Conservation (phyloP, 192 early-diverging fungal genomes). For the Entrophospora sp. region DNA sequence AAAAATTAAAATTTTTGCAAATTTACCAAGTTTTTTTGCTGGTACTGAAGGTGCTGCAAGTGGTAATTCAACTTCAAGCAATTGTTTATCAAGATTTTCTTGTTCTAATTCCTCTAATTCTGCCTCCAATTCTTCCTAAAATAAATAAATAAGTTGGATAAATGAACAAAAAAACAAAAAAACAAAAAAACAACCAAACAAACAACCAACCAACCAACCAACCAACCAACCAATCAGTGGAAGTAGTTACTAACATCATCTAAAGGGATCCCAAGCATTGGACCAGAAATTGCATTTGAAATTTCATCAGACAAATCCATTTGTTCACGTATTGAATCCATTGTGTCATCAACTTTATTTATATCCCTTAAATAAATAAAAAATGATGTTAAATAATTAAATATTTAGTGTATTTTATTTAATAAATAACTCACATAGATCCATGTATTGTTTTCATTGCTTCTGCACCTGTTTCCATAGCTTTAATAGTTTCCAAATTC, state of each 20-base stretch:
- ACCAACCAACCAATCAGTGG: too few relatives aligned
- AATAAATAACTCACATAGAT: conserved; percentile 49
- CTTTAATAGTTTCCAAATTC: conserved; percentile 90
- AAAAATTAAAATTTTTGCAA: not conserved
- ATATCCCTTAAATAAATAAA: conserved; percentile 56
- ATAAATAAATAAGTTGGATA: not conserved
- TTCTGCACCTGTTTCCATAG: conserved; percentile 84
- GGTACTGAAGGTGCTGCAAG: conserved; percentile 53
- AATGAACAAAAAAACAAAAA: not conserved
- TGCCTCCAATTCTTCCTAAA: conserved; percentile 70
- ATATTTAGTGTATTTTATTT: not conserved
- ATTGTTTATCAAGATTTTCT: conserved; percentile 78
- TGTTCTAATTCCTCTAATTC: conserved; percentile 93
- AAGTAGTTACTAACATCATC: conserved; percentile 68
- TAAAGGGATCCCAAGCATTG: conserved; percentile 81
- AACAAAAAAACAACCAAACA: too few relatives aligned
- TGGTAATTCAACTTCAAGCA: conserved; percentile 63
- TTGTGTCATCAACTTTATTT: conserved; percentile 89
- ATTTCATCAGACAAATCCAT: conserved; percentile 96
- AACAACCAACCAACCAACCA: too few relatives aligned
- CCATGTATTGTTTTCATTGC: conserved; percentile 94
- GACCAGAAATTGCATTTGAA: conserved; percentile 84
- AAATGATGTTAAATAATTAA: not conserved
- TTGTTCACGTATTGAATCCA: conserved; percentile 97
- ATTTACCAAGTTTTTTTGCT: conserved; percentile 53